A percentile compares a stretch with the other conserved stretches of the same genome.
These are phyloP conservation scores for Kingdonia uniflora DNA, from an alignment of 164 flowering plant species.

Conservation along the genomic window DNA sequence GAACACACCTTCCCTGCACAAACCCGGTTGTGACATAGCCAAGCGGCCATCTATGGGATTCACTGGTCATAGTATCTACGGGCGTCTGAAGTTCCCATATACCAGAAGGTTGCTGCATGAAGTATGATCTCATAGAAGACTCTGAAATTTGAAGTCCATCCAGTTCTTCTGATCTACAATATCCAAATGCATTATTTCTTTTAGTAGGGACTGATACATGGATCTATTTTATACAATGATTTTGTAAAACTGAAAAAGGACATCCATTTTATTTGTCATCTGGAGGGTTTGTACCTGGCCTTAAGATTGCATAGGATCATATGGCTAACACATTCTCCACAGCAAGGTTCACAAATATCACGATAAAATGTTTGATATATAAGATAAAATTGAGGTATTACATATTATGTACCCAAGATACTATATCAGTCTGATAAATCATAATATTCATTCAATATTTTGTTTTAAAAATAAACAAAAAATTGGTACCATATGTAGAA, in stretches of 20 bases:
- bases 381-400: too few species aligned
- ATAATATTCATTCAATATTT: too few species aligned
- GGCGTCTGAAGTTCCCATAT: conserved; percentile 57
- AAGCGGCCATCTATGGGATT: conserved; percentile 50
- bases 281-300: too few species aligned
- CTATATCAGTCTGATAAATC: too few species aligned
- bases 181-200: neutral
- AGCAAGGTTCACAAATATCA: too few species aligned
- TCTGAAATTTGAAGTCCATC: conserved; percentile 45
- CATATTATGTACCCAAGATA: too few species aligned
- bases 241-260: neutral
- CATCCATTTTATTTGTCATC: neutral
- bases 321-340: neutral
- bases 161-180: conserved; percentile 19
- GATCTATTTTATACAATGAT: neutral
- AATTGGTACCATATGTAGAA: too few species aligned
- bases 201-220: neutral
- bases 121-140: conserved; percentile 43
- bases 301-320: neutral
- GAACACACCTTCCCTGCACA: conserved; percentile 80
- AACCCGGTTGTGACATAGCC: conserved; percentile 81
- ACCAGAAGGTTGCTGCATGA: conserved; percentile 38
- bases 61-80: conserved; percentile 28
- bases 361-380: too few species aligned
- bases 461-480: too few species aligned